Base-by-base conservation (phyloP, 768 basidiomycete genomes). In the Panaeolus cyanescens region DNA sequence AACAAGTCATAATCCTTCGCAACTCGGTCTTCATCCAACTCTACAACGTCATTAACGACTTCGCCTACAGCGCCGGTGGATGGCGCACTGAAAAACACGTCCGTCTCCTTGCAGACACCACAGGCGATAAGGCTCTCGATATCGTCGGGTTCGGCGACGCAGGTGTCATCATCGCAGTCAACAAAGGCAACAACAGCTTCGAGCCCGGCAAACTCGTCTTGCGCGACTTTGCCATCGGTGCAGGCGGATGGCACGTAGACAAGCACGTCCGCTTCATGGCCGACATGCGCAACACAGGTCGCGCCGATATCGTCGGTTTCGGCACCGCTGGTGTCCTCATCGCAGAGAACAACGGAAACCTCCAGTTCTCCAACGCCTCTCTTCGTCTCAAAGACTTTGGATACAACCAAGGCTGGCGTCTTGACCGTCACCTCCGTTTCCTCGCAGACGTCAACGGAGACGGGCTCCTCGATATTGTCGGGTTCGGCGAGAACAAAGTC, bases 91-190 rank as follows among this genome's bases (percentile, higher is more conserved):
- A 64, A 1, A 62, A 60, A 60, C 65, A 68, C 55, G 61, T 63
- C 17, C 65, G 65, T 2, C 61, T 68, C 55, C 12, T 68, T 12
- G 65, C 42, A 15, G 62, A 64, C 22, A 62, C 61, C 4, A 64
- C 65, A 2, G 59, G 63, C 12, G 13, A 62, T 32, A 55, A 62
- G 13, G 8, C 15, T 2, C 40, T 33, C 2, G 67, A 68, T 31
- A 55, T 68, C 39, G 60, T 68, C 8, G 67, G 67, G 2, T 68
- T 68, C 19, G 67, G 65, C 4, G 50, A 66, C 9, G 28, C 22
- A 1, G 65, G 65, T 1, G 65, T 66, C 22, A 54, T 31, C 1
- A 39, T 66, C 58, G 62, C 65, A 15, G 13, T 40, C n/a, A 68
- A 68, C 58, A 63, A 63, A 9, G 65, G 65, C 33, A 37, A 65